Evolutionary conservation across 2,329 filamentous ascomycete species (phyloP).

Genomic region (Orbilia oligospora): DNA sequence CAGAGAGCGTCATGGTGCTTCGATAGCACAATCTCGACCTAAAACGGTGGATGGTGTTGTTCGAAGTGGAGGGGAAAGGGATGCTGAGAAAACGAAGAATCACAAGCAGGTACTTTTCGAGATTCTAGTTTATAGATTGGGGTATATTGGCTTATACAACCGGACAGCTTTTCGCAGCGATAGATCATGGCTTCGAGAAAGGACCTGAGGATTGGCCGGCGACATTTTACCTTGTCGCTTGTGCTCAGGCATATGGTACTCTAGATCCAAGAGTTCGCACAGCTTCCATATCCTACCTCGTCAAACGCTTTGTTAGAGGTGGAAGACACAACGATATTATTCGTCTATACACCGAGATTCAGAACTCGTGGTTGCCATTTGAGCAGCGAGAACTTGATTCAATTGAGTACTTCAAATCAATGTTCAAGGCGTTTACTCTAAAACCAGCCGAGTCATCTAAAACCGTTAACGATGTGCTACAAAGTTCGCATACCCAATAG

Average conservation of each 20-base stretch:
- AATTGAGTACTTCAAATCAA: conserved; percentile 39
- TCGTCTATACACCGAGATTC: conserved; percentile 47
- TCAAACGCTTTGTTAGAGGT: conserved; percentile 40
- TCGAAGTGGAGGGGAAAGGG: not conserved
- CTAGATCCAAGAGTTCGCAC: conserved; percentile 35
- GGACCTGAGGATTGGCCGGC: conserved; percentile 50
- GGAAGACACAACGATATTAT: conserved; percentile 34
- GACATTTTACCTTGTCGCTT: conserved; percentile 49
- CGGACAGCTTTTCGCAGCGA: conserved; percentile 48
- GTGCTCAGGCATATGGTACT: conserved; percentile 16
- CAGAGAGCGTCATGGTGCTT: not conserved
- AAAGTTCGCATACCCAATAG: conserved; percentile 20
- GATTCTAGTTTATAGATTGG: not conserved
- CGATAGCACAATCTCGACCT: conserved; percentile 11
- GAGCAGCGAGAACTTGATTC: conserved; percentile 53
- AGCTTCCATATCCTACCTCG: conserved; percentile 43
- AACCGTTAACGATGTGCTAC: conserved; percentile 27
- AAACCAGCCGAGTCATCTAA: conserved; percentile 15
- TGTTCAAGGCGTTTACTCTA: conserved; percentile 17
- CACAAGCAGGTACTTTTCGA: conserved; percentile 34
- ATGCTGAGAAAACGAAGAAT: conserved; percentile 14
- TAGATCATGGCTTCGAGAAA: conserved; percentile 31
- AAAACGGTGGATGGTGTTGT: no score
- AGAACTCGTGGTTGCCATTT: conserved; percentile 52
- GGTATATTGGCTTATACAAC: not conserved